Conservation (phyloP, 75 land plant genomes). For the Pseudotsuga menziesii region DNA sequence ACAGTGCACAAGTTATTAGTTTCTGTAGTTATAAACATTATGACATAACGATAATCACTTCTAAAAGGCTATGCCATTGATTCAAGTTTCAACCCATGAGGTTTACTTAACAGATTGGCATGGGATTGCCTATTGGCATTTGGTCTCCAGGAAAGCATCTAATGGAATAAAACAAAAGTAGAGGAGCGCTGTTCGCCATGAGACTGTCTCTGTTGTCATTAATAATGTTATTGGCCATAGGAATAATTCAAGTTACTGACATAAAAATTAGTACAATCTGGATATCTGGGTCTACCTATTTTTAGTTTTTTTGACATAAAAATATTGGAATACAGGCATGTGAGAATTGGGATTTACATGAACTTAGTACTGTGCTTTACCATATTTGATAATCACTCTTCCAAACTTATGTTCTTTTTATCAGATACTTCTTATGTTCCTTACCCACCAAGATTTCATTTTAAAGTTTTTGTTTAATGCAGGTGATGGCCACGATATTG, state of each 20-base stretch:
- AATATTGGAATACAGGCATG: background rate
- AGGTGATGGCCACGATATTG: constrained; percentile 88
- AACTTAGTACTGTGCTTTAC: too few species aligned
- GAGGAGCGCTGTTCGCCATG: background rate
- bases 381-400: background rate
- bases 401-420: background rate
- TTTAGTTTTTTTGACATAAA: background rate
- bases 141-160: background rate
- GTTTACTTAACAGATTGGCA: background rate
- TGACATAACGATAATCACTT: too few species aligned
- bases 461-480: constrained; percentile 8
- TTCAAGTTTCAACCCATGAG: background rate
- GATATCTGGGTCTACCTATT: background rate
- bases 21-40: too few species aligned
- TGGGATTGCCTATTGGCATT: background rate
- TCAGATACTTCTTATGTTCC: background rate
- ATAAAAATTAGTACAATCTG: background rate
- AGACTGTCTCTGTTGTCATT: background rate
- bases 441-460: background rate
- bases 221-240: background rate
- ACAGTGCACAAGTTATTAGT: background rate
- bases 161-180: background rate
- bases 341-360: background rate
- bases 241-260: background rate
- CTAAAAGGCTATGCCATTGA: too few species aligned